Base-by-base conservation (phyloP, 805 yeast species). In the Yarrowia deformans region DNA sequence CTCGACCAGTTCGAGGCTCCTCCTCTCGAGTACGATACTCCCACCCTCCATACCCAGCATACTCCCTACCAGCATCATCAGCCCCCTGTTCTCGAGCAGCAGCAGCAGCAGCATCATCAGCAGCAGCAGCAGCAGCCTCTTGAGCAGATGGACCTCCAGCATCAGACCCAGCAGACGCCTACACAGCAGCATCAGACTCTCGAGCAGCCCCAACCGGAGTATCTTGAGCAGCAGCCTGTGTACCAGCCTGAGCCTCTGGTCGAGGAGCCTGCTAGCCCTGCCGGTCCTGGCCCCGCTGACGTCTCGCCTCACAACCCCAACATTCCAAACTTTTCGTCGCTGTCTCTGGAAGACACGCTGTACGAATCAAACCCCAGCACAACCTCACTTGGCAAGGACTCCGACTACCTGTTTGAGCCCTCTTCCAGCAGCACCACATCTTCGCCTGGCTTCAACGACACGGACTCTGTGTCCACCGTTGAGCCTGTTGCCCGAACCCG, bases 1-100 rank as follows among this genome's bases (percentile, higher is more conserved):
- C 56, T 63, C 48, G 68, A 63, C 46, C 68, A 63, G 50, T 63
- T 63, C 13, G 68, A 63, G 56, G 68, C 46, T 23, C 68, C 68
- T 37, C 68, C 68, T 49, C 56, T 63, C 5, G 56, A 63, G 37
- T 63, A 63, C 56, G 68, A 63, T 23, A 63, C 46, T 37, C 68
- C 68, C 12, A 60, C 66, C 18, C 66, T 60, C 16, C 66, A 60
- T 32, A n/a, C 52, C 18, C 55, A 63, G 56, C 48, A 35, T 16
- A 60, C 45, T 45, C 42, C 50, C 18, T 46, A 43, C 34, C 40
- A 34, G 52, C 52, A 43, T 43, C 52, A 43, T 43, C 46, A 56
- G 35, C 64, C 64, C 13, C 19, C 54, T 16, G 54, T 49, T 16
- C 29, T 32, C 12, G 52, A 48, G n/a, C 52, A 19, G 14, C 39